Evolutionary conservation across 495 filamentous ascomycete genomes (phyloP), one percentile per base, ranked within the genome.

Genomic region (Penicillium paradoxum): DNA sequence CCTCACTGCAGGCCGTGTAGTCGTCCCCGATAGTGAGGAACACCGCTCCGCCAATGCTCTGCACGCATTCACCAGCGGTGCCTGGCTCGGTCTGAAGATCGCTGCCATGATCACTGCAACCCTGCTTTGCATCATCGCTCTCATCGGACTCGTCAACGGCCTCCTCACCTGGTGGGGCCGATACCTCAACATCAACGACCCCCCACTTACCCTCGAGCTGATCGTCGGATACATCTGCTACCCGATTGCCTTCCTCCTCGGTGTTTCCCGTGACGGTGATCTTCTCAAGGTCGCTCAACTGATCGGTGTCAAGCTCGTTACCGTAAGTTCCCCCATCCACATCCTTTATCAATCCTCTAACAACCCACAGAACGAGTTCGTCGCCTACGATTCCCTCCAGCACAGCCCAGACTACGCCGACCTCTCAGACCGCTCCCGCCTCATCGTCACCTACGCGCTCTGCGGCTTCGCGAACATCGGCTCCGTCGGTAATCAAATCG

Each of bases 71-170:
- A 79, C 89, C 40, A 89, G 87, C 43, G 91, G 91, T 36, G 84
- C 90, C 10, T 95, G 89, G 89, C 78, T 93, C 1, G 90, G 91
- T 58, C 66, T 96, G 55, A 92, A 90, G 70, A 92, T 95, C 52
- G 89, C 83, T 2, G 88, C 86, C 39, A 95, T 91, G 84, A 95
- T 95, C 46, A 54, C 85, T 13, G 77, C 86, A 29, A 86, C 82
- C 3, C 73, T 95, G 6, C 80, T 96, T 11, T 95, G 89, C 65
- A 90, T 96, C 59, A 86, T 96, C 56, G 88, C 88, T 4, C 79
- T 95, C 27, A 73, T 96, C 30, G 84, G 74, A 13, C 79, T 96
- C 4, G 68, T 82, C 45, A 84, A 96, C 58, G 89, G 85, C 15
- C 76, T 95, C 4, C 79, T 96, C 36, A 85, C 81, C 27, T 96